Evolutionary conservation across 2,329 filamentous ascomycete genomes (phyloP).

Genomic region (Nigrograna mackinnonii): DNA sequence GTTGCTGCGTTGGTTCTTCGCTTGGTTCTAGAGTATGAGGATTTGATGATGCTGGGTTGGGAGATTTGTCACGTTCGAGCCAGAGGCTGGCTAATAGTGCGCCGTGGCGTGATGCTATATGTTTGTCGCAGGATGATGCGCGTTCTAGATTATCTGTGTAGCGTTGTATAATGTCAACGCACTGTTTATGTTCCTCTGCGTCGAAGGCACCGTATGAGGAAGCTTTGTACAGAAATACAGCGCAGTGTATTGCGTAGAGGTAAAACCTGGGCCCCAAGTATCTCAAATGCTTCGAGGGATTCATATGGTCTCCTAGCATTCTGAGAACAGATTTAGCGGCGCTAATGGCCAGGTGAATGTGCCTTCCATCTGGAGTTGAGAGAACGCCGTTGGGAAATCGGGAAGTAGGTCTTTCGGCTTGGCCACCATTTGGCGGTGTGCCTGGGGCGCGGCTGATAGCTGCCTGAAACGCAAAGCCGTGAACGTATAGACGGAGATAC

Average conservation of each 20-base stretch:
- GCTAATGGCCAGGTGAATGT: conserved; percentile 6
- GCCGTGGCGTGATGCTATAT: conserved; percentile 2
- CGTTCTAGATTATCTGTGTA: conserved; percentile 3
- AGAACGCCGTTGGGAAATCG: conserved; percentile 6
- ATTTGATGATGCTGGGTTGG: not conserved
- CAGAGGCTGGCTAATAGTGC: conserved; percentile 1
- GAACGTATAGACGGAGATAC: conserved; percentile 9
- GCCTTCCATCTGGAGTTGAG: conserved; percentile 6
- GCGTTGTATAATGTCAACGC: conserved; percentile 3
- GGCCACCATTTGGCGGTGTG: not conserved
- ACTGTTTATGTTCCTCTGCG: conserved; percentile 1
- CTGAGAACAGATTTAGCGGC: conserved; percentile 7
- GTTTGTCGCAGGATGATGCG: conserved; percentile 3
- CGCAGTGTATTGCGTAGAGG: conserved; percentile 9
- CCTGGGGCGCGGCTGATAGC: conserved; percentile 3
- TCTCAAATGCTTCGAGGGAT: conserved; percentile 5
- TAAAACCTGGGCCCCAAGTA: conserved; percentile 7
- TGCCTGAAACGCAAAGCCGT: conserved; percentile 11
- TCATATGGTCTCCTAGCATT: conserved; percentile 5
- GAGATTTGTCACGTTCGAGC: not conserved
- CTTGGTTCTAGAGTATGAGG: not conserved
- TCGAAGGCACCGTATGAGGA: conserved; percentile 4
- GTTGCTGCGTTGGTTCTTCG: not conserved
- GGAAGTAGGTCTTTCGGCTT: not conserved
- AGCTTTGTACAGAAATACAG: conserved; percentile 9